Percentiles rank a stretch among this genome's conserved stretches.
phyloP scores from a whole-genome alignment of 208 protist genomes.

The Novymonas esmeraldas region DNA sequence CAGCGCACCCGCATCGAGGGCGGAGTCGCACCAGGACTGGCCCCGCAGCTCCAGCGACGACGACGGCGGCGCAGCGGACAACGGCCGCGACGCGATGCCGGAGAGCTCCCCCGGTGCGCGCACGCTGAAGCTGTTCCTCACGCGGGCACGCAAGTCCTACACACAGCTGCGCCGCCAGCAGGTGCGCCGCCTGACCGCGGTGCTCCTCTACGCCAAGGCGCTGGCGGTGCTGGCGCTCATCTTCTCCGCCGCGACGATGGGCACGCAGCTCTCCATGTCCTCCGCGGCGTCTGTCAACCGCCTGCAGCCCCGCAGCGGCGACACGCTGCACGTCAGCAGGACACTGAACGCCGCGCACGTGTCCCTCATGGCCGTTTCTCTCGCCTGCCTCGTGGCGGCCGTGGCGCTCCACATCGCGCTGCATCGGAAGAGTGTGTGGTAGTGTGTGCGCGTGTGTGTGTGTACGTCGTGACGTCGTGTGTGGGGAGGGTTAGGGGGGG shows the following conservation, averaged over 20 bases:
- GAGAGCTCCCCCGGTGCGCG: constrained; percentile 18
- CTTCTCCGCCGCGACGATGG: not conserved
- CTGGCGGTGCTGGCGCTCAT: not conserved
- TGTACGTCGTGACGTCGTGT: too few species aligned
- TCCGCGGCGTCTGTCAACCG: not conserved
- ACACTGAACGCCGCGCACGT: not conserved
- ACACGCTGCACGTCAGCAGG: not conserved
- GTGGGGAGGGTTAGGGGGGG: too few species aligned
- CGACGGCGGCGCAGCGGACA: not conserved
- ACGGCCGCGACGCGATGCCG: constrained; percentile 3
- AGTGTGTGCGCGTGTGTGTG: too few species aligned
- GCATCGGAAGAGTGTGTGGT: not conserved
- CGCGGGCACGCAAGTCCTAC: constrained; percentile 24
- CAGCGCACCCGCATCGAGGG: not conserved
- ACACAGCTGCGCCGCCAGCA: constrained; percentile 9
- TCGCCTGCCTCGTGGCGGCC: not conserved
- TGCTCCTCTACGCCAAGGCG: constrained; percentile 1
- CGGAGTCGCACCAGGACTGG: constrained; percentile 4
- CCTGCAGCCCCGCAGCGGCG: constrained; percentile 2
- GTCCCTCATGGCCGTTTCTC: not conserved
- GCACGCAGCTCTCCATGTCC: constrained; percentile 1
- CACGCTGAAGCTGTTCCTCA: constrained; percentile 16
- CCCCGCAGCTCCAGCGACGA: constrained; percentile 12
- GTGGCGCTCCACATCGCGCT: not conserved
- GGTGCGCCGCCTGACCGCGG: not conserved